Evolutionary conservation across 805 yeast species (phyloP).

Genomic region (Starmerella apicola): DNA sequence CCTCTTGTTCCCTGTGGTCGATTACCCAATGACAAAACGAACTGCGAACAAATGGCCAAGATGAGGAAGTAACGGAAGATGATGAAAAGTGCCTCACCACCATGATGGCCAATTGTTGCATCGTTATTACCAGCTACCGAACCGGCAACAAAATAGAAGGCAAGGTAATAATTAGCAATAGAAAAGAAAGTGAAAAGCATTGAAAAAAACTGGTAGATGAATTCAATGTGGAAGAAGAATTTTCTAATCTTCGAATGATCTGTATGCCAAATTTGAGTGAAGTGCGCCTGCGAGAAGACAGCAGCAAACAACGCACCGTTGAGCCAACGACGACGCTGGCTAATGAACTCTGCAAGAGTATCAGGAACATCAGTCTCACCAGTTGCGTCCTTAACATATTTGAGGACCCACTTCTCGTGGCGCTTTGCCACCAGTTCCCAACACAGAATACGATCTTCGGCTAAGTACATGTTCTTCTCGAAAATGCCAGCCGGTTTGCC

Average conservation of each 20-base stretch:
- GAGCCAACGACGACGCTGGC: constrained; percentile 96
- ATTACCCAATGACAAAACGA: constrained; percentile 90
- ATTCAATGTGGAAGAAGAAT: constrained; percentile 71
- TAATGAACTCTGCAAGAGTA: constrained; percentile 79
- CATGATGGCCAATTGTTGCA: constrained; percentile 35
- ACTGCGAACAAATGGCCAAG: constrained; percentile 73
- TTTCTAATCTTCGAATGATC: constrained; percentile 76
- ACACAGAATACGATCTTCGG: constrained; percentile 91
- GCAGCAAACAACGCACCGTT: constrained; percentile 98
- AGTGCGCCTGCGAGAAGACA: constrained; percentile 71
- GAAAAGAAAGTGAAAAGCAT: constrained; percentile 85
- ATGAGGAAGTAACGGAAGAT: constrained; percentile 76
- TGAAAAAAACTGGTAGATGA: constrained; percentile 71
- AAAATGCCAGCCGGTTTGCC: constrained; percentile 53
- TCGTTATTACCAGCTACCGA: constrained; percentile 44
- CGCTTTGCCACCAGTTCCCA: constrained; percentile 90
- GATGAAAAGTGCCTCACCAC: constrained; percentile 77
- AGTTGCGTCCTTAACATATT: constrained; percentile 81
- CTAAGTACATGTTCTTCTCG: constrained; percentile 92
- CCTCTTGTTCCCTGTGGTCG: constrained; percentile 92
- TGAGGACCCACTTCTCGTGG: constrained; percentile 74
- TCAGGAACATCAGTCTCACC: constrained; percentile 98
- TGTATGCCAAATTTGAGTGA: constrained; percentile 78
- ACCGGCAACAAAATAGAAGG: constrained; percentile 88
- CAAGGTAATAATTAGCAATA: constrained; percentile 78